Base-by-base conservation (phyloP, 1,284 basidiomycete species). In the Pyrrhoderma lamaoense region DNA sequence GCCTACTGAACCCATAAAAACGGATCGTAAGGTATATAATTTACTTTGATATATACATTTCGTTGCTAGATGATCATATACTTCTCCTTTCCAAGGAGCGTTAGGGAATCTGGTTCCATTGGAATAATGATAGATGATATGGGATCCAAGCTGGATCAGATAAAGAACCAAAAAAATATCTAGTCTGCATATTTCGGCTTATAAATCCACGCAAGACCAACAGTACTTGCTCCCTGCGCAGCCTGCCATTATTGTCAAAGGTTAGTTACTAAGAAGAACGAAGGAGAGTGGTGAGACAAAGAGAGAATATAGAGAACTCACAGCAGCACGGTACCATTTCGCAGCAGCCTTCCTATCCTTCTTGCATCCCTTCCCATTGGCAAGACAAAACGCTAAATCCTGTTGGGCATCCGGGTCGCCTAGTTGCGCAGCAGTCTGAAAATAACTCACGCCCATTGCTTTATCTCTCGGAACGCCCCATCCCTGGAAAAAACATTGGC, bases 381-480 rank as follows among this genome's bases (percentile, higher is more conserved):
- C 80, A 38, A 89, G 76, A 64, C 88, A 89, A 61, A 91, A 93
- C 0, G 78, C 92, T 9, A 93, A 75, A 64, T 89, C 88, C 57
- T 80, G 79, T 67, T 93, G 91, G 1, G 91, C 91, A 63, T 94
- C 92, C 0, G 81, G 71, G 64, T 94, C 92, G 0, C 91, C 91
- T 3, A 95, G 70, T 38, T 80, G 77, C 14, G 92, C 89, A 7
- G 91, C 90, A 27, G 91, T 80, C 51, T 75, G 75, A 64, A 92
- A 93, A 64, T 94, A 94, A 67, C 80, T 89, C 86, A 89, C 80
- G 11, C 81, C 89, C 85, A 90, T 89, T 70, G 82, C 85, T 68
- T 85, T 85, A 66, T 94, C 90, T 67, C 89, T 89, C 48, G 73
- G 67, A 11, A 90, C 81, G 3, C 91, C 92, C 89, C 92, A 94